Percentiles rank a stretch among this genome's conserved stretches.
These are phyloP conservation scores for Verticillium nubilum DNA, from an alignment of 2,329 filamentous ascomycete species.

Conservation along the genomic window DNA sequence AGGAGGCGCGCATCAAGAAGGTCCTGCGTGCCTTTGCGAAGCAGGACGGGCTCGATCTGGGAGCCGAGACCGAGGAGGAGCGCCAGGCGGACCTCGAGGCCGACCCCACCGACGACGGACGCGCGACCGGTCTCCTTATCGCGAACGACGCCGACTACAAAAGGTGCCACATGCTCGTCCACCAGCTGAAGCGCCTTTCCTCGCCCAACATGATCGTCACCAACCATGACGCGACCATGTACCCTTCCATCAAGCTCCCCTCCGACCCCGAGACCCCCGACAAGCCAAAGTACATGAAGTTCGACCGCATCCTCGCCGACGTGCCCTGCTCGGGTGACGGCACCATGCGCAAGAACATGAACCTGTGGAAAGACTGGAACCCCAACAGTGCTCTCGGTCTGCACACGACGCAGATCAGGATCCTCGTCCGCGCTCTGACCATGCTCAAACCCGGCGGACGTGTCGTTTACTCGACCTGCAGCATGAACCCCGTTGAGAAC, in stretches of 20 bases:
- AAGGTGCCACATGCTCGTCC: constrained; percentile 92
- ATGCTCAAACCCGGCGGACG: constrained; percentile 93
- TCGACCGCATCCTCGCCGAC: constrained; percentile 92
- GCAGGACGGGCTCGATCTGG: constrained; percentile 51
- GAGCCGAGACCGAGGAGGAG: constrained; percentile 40
- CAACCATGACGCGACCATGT: constrained; percentile 95
- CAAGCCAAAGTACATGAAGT: constrained; percentile 73
- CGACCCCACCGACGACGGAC: constrained; percentile 68
- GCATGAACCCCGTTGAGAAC: constrained; percentile 97
- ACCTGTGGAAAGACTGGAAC: constrained; percentile 93
- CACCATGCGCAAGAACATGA: constrained; percentile 86
- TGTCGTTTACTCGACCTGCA: constrained; percentile 97
- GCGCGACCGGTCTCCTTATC: constrained; percentile 85
- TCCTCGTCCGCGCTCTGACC: constrained; percentile 85
- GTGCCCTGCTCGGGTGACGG: constrained; percentile 97
- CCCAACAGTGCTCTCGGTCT: constrained; percentile 83
- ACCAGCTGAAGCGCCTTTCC: constrained; percentile 94
- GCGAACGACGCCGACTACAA: constrained; percentile 98
- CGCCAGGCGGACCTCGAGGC: constrained; percentile 47
- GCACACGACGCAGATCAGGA: constrained; percentile 80
- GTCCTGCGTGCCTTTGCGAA: constrained; percentile 59
- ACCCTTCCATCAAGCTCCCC: constrained; percentile 84
- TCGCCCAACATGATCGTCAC: constrained; percentile 96
- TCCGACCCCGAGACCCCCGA: constrained; percentile 46
- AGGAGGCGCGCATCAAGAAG: constrained; percentile 78